Evolutionary conservation across 495 filamentous ascomycete genomes (phyloP).

Genomic region (Neurospora sp.): DNA sequence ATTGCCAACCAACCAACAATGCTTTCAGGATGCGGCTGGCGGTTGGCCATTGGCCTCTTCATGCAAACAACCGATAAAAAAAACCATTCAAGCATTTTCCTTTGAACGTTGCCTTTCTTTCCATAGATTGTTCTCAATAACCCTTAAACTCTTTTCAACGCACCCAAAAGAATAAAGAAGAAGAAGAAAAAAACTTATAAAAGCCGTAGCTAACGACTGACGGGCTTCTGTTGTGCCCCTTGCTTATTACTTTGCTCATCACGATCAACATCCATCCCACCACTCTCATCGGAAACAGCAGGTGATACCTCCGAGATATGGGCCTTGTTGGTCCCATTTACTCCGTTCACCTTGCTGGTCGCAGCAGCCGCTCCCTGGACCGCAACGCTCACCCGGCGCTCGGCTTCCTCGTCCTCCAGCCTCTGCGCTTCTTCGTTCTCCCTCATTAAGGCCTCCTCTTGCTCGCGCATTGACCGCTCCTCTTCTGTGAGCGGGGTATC

Average conservation of each 20-base stretch:
- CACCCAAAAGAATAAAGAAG: not conserved
- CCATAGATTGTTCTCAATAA: not conserved
- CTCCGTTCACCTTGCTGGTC: not conserved
- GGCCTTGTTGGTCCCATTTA: not conserved
- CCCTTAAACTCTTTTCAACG: not conserved
- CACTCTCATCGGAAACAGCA: not conserved
- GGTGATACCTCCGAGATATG: not conserved
- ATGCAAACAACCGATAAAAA: not conserved
- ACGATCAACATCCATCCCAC: not conserved
- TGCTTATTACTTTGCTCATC: not conserved
- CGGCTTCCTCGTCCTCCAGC: constrained; percentile 27
- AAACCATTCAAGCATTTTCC: not conserved
- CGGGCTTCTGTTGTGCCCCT: not conserved
- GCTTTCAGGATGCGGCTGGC: not conserved
- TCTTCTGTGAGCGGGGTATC: constrained; percentile 25
- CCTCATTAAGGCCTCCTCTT: constrained; percentile 25
- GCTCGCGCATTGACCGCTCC: constrained; percentile 31
- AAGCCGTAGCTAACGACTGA: not conserved
- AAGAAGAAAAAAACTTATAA: not conserved
- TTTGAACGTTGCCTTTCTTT: not conserved
- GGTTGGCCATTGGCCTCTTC: not conserved
- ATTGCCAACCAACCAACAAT: not conserved
- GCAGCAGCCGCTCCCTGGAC: not conserved
- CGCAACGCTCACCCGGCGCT: not conserved
- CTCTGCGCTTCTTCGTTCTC: constrained; percentile 35